Conservation (phyloP, 1,284 basidiomycete genomes). For the Melampsora americana region DNA sequence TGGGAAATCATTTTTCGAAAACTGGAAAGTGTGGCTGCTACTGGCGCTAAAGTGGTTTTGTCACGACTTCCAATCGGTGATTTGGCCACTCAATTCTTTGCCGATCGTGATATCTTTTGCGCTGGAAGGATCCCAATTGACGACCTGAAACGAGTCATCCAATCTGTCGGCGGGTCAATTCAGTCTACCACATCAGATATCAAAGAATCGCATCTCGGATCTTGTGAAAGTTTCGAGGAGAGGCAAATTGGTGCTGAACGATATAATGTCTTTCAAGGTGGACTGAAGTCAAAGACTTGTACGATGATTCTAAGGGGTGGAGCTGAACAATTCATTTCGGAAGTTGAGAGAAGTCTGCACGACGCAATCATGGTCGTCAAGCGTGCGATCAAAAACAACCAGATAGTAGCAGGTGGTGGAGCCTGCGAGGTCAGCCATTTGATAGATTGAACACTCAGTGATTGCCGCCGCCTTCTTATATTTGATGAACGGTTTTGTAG, state of each 20-base stretch:
- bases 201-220: constrained; percentile 72
- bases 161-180: constrained; percentile 90
- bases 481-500: constrained; percentile 55
- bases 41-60: constrained; percentile 94
- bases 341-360: constrained; percentile 94
- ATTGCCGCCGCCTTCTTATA: not conserved
- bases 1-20: constrained; percentile 99
- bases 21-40: constrained; percentile 90
- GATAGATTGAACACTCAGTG: constrained; percentile 22
- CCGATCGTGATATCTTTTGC: constrained; percentile 98
- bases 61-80: constrained; percentile 98
- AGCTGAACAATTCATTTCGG: constrained; percentile 98
- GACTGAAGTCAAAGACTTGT: constrained; percentile 93
- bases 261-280: constrained; percentile 89
- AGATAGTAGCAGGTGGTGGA: constrained; percentile 95
- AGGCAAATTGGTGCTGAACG: constrained; percentile 94
- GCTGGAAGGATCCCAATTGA: constrained; percentile 88
- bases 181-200: constrained; percentile 97
- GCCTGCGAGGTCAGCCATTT: constrained; percentile 75
- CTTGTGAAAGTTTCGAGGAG: constrained; percentile 88
- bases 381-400: constrained; percentile 88
- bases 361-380: constrained; percentile 99
- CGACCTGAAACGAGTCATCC: constrained; percentile 89
- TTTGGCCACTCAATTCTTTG: constrained; percentile 98
- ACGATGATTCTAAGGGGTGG: constrained; percentile 94